Base-by-base conservation (phyloP, 495 filamentous ascomycete genomes). In the Polyplosphaeria fusca region DNA sequence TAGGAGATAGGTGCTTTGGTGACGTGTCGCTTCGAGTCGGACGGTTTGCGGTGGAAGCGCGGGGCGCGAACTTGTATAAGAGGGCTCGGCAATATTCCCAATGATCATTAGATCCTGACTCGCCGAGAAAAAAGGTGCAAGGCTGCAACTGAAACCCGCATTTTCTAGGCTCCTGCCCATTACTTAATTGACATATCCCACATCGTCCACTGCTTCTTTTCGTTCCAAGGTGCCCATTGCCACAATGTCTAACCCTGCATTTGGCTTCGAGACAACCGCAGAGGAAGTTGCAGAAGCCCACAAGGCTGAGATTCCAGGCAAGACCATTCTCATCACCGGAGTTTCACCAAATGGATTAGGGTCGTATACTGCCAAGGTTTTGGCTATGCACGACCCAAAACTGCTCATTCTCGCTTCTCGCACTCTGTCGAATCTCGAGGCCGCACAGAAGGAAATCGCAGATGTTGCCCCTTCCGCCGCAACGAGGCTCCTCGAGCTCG, bases 391-490 rank as follows among this genome's bases (percentile, higher is more conserved):
- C 52, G 46, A 55, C 0, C 81, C 81, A 0, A 63, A 55, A 0
- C 71, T 74, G 4, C 67, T 84, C 11, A 76, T 84, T 47, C 69
- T 83, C 4, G 78, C 76, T 3, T 81, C 78, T 0, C 74, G 80
- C 0, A 81, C 77, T 13, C 67, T 57, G 26, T 41, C 68, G 30
- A 77, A 75, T 47, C 67, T 83, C n/a, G 66, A 77, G n/a, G 49
- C 72, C 28, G 77, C 80, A 2, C 70, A 70, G 11, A 44, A 65
- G 11, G 55, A 72, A 5, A 73, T 82, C 42, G 50, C 42, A 9
- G 20, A 53, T 0, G 51, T 47, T 9, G 63, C 71, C 38, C 73
- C 76, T 0, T 26, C 18, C 5, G 63, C 70, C 4, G 62, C 67
- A 22, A 64, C 76, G 25, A 63, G 69, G 22, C 66, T 69, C 9